Percentiles rank a stretch among this genome's conserved stretches.
phyloP scores from a whole-genome alignment of 176 grass and related monocot species.

The Pharus latifolius region DNA sequence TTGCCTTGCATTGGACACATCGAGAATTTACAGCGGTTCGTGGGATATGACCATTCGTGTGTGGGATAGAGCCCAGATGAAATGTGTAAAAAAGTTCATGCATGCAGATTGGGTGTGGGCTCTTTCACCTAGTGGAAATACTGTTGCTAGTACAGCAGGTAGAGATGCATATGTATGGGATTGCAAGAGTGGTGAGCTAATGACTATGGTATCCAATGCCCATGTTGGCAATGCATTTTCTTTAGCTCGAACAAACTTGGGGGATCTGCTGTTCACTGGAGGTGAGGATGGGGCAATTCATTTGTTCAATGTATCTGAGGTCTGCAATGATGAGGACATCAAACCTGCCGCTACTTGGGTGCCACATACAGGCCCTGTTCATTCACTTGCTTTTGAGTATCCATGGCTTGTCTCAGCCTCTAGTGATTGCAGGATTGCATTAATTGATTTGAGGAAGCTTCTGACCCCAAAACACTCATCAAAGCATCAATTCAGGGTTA shows the following conservation, averaged over 20 bases:
- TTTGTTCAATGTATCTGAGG: slow-evolving; percentile 35
- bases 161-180: slow-evolving; percentile 85
- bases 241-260: slow-evolving; percentile 47
- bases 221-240: slow-evolving; percentile 71
- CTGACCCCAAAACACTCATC: slow-evolving; percentile 23
- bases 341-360: slow-evolving; percentile 73
- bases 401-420: slow-evolving; percentile 87
- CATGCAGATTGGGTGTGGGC: slow-evolving; percentile 85
- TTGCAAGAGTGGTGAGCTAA: slow-evolving; percentile 32
- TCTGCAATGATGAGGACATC: slow-evolving; percentile 45
- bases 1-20: slow-evolving; percentile 70
- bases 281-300: slow-evolving; percentile 82
- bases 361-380: slow-evolving; percentile 66
- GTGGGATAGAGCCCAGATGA: slow-evolving; percentile 61
- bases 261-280: slow-evolving; percentile 69
- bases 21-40: slow-evolving; percentile 82
- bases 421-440: slow-evolving; percentile 67
- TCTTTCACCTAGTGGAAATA: slow-evolving; percentile 51
- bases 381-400: slow-evolving; percentile 88
- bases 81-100: slow-evolving; percentile 79
- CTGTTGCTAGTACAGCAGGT: slow-evolving; percentile 72
- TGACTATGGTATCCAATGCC: slow-evolving; percentile 48
- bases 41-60: slow-evolving; percentile 93
- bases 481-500: slow-evolving; percentile 20
- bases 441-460: slow-evolving; percentile 84